Evolutionary conservation across 2,329 filamentous ascomycete genomes (phyloP).

Genomic region (Emericellopsis cladophorae): DNA sequence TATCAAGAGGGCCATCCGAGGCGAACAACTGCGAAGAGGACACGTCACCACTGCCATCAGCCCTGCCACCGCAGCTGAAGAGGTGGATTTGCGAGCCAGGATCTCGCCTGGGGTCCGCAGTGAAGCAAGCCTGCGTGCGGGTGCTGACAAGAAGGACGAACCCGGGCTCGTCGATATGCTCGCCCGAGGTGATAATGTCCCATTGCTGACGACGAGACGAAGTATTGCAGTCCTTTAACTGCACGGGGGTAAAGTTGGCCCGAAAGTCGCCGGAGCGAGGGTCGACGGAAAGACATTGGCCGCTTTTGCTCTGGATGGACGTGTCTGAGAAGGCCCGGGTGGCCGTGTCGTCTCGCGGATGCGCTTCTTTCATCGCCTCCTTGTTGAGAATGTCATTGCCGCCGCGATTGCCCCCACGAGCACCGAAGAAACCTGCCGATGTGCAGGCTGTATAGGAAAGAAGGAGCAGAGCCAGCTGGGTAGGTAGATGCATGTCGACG

Average conservation of each 20-base stretch:
- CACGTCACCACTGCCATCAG: slow-evolving; percentile 36
- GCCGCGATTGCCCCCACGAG: slow-evolving; percentile 9
- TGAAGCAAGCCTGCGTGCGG: slow-evolving; percentile 44
- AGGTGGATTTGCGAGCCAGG: slow-evolving; percentile 39
- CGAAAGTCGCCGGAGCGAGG: slow-evolving; percentile 33
- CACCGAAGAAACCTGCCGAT: background rate
- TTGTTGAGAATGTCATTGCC: slow-evolving; percentile 27
- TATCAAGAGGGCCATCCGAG: slow-evolving; percentile 26
- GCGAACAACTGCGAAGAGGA: slow-evolving; percentile 39
- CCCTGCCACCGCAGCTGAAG: slow-evolving; percentile 46
- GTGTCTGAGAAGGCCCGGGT: slow-evolving; percentile 29
- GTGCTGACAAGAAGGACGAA: slow-evolving; percentile 41
- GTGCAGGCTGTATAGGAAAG: background rate
- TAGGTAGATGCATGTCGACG: no score
- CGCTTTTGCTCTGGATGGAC: slow-evolving; percentile 30
- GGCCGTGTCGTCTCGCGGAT: slow-evolving; percentile 28
- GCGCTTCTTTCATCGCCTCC: slow-evolving; percentile 28
- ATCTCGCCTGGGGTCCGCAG: slow-evolving; percentile 39
- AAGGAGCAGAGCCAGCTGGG: background rate
- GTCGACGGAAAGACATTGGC: slow-evolving; percentile 32
- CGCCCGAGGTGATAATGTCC: slow-evolving; percentile 34
- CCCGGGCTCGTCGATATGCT: slow-evolving; percentile 31
- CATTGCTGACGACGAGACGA: slow-evolving; percentile 27
- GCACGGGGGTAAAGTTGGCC: slow-evolving; percentile 30
- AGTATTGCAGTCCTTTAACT: slow-evolving; percentile 25